Base-by-base conservation (phyloP, 1,139 yeast genomes). In the Diutina ranongensis region DNA sequence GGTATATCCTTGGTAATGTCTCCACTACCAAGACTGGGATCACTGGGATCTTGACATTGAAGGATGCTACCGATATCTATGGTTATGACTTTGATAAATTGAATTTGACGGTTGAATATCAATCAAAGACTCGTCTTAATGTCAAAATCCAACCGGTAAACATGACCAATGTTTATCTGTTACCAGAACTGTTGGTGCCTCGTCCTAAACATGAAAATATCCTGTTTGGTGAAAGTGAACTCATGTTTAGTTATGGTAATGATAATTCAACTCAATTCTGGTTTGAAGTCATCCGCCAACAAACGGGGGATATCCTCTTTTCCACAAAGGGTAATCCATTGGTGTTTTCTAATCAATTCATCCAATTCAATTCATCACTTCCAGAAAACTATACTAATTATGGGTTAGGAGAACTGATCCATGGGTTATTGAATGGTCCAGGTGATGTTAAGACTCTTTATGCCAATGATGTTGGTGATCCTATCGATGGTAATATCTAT, bases 381-480 rank as follows among this genome's bases (percentile, higher is more conserved):
- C 65, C 65, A 2, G 42, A 52, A 35, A 58, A 54, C 15, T 63
- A 62, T 48, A 52, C 54, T 19, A 52, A 61, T 25, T 54, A 58
- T 35, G 67, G 68, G 1, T 52, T 63, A 13, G 68, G 67, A 22
- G 67, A 63, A 47, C 54, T 62, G 2, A 56, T 63, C 44, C 63
- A 57, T 40, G 64, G 63, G 2, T 57, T 58, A 21, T 50, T 57
- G 32, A 56, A 57, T 48, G 52, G 49, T 35, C 65, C 63, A 2
- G 63, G 61, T 41, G 54, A 56, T 2, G 63, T 55, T 53, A 65
- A 49, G 50, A 61, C 58, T 45, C 53, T 57, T 41, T 57, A 40
- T 44, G 58, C 58, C 12, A 56, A 55, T 48, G 60, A 56, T 46
- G 55, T 49, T 7, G 60, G 54, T 45, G 58, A 56, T 41, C 58